Evolutionary conservation across 306 rosid species (phyloP).

Genomic region (Acacia melanoxylon): DNA sequence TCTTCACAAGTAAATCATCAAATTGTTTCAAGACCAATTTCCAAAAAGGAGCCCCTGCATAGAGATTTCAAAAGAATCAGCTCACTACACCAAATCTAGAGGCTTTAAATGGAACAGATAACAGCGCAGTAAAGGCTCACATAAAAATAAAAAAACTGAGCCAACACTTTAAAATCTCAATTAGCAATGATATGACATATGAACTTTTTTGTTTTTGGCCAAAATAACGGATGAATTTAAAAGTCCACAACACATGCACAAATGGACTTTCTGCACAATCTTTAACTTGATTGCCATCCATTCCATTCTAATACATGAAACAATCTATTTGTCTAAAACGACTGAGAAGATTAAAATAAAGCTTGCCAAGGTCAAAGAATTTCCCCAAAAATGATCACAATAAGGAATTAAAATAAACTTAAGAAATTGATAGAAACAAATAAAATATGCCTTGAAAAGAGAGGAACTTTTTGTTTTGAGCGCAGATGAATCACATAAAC

Average conservation of each 20-base stretch:
- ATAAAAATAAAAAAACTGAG: conserved; percentile 8
- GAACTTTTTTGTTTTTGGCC: background rate
- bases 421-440: background rate
- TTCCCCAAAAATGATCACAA: background rate
- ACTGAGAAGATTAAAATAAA: background rate
- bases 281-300: conserved; percentile 3
- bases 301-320: conserved; percentile 20
- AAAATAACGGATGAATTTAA: conserved; percentile 10
- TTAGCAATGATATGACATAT: conserved; percentile 18
- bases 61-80: conserved; percentile 32
- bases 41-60: conserved; percentile 93
- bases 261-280: conserved; percentile 20
- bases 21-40: conserved; percentile 92
- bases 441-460: background rate
- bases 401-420: background rate
- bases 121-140: conserved; percentile 12
- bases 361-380: conserved; percentile 15
- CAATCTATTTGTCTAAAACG: conserved; percentile 4
- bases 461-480: background rate
- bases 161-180: conserved; percentile 22
- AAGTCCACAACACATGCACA: background rate
- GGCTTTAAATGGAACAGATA: conserved; percentile 6
- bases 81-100: conserved; percentile 14
- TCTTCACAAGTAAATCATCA: conserved; percentile 95
- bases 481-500: background rate